These are phyloP conservation scores for Plasmopara muralis DNA, from an alignment of 352 stramenopile species.

Conservation along the genomic window DNA sequence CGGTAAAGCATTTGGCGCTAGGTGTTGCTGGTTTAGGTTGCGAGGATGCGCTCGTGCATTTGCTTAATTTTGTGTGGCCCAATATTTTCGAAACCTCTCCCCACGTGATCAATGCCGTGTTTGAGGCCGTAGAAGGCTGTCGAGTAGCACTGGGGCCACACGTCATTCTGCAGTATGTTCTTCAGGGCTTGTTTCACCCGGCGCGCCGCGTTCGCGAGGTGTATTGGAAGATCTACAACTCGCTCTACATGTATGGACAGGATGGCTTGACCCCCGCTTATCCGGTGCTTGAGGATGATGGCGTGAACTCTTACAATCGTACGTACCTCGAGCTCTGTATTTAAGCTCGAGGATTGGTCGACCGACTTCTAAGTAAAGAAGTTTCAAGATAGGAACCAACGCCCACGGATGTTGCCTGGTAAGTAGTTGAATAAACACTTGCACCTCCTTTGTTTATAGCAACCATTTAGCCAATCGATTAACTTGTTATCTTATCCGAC, in stretches of 20 bases:
- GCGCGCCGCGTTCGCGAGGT: constrained; percentile 97
- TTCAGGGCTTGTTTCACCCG: constrained; percentile 98
- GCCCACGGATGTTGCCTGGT: too few relatives aligned
- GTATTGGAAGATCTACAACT: constrained; percentile 99
- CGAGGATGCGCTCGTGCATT: constrained; percentile 96
- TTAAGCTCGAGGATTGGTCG: constrained; percentile 13
- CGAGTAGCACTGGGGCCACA: constrained; percentile 95
- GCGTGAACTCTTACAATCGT: constrained; percentile 91
- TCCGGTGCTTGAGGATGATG: constrained; percentile 93
- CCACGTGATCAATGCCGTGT: constrained; percentile 98
- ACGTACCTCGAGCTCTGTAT: constrained; percentile 91
- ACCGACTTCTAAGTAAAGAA: too few relatives aligned
- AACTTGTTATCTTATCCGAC: too few relatives aligned
- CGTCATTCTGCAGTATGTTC: constrained; percentile 95
- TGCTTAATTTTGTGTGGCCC: constrained; percentile 99
- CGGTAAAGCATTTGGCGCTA: constrained; percentile 97
- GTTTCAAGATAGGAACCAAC: too few relatives aligned
- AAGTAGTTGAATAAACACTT: too few relatives aligned
- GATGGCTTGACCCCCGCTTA: constrained; percentile 97
- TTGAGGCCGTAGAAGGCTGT: constrained; percentile 97
- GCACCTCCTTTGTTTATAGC: too few relatives aligned
- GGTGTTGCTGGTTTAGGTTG: constrained; percentile 95
- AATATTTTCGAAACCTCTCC: constrained; percentile 99
- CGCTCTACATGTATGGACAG: constrained; percentile 98
- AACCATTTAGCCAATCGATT: too few relatives aligned